phyloP scores from a whole-genome alignment of 352 stramenopile genomes.

The Hyaloperonospora brassicae region DNA sequence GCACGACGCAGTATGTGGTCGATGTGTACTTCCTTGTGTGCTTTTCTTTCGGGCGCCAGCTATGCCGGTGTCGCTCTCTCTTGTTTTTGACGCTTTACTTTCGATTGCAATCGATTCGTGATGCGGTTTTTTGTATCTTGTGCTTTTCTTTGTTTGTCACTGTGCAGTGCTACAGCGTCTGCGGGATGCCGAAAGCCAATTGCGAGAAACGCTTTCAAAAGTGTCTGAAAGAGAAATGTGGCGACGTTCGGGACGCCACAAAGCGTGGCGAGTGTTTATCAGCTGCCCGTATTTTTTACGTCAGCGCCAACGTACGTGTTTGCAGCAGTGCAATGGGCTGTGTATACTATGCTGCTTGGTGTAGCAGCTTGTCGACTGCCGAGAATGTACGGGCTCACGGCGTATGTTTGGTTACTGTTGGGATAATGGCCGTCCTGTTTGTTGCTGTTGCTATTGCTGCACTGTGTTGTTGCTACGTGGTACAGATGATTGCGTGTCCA shows the following conservation, averaged over 20 bases:
- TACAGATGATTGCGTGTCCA: constrained; percentile 56
- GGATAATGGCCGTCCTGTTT: too few relatives aligned
- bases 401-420: too few relatives aligned
- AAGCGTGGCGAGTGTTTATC: constrained; percentile 45
- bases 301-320: constrained; percentile 40
- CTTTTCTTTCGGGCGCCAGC: too few relatives aligned
- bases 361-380: background rate
- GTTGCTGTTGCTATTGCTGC: too few relatives aligned
- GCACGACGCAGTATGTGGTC: constrained; percentile 63
- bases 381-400: too few relatives aligned
- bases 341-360: too few relatives aligned
- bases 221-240: constrained; percentile 62
- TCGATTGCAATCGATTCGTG: too few relatives aligned
- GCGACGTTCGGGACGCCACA: constrained; percentile 7
- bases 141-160: background rate
- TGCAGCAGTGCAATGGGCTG: too few relatives aligned
- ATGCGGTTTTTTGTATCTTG: too few relatives aligned
- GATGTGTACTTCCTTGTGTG: too few relatives aligned
- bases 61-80: too few relatives aligned
- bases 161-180: constrained; percentile 67
- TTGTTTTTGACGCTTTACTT: too few relatives aligned
- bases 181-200: constrained; percentile 59
- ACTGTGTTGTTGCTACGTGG: background rate
- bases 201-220: constrained; percentile 68
- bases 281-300: constrained; percentile 54